Percentiles rank a stretch among this genome's conserved stretches.
Evolutionary conservation across 116 monocot genomes (phyloP).

Genomic region (Papilionanthe hybrid): DNA sequence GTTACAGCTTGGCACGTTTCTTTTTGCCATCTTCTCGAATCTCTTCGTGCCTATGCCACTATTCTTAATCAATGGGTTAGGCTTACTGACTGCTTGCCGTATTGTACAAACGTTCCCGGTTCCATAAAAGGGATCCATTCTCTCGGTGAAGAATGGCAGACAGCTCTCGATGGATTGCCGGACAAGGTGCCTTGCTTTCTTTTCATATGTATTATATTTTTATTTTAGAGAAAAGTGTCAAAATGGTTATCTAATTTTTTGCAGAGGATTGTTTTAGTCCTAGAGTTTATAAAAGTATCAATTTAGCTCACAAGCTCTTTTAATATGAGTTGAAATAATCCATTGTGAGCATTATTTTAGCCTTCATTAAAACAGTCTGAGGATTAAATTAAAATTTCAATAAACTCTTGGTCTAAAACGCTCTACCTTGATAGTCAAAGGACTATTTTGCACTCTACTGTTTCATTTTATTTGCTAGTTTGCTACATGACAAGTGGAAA

Average conservation of each 20-base stretch:
- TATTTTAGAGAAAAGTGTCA: no score
- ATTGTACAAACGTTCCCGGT: constrained; percentile 19
- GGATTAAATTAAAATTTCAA: no score
- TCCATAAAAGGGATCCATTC: constrained; percentile 36
- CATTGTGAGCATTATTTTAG: no score
- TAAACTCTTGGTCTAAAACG: no score
- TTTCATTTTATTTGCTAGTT: not conserved
- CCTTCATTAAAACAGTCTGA: no score
- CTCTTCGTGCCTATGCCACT: constrained; percentile 55
- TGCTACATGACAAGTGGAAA: not conserved
- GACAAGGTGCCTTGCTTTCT: constrained; percentile 47
- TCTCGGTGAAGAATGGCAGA: constrained; percentile 64
- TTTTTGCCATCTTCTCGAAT: constrained; percentile 58
- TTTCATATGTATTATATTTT: not conserved
- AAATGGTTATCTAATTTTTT: no score
- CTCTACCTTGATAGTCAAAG: no score
- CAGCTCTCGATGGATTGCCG: constrained; percentile 52
- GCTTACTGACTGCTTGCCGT: constrained; percentile 74
- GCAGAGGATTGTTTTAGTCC: no score
- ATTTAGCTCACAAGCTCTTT: no score
- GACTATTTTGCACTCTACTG: no score
- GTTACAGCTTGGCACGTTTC: constrained; percentile 58
- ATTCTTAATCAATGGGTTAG: constrained; percentile 72
- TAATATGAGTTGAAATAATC: no score
- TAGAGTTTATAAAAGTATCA: no score